Evolutionary conservation across 768 basidiomycete species (phyloP).

Genomic region (Plicaturopsis crispa): DNA sequence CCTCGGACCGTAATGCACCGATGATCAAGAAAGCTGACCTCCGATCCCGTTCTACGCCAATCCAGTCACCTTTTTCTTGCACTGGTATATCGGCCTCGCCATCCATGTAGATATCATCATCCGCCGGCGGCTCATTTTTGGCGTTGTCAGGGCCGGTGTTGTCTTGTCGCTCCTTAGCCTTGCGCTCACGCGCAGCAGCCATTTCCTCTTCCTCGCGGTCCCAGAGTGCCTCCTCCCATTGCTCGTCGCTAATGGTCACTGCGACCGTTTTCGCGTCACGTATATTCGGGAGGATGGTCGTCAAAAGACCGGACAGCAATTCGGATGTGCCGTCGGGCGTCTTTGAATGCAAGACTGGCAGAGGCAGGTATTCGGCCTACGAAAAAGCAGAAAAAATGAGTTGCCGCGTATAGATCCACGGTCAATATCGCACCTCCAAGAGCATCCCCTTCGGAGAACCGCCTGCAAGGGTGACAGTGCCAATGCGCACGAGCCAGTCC

Average conservation of each 20-base stretch:
- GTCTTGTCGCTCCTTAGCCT: conserved; percentile 12
- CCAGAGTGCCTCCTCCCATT: conserved; percentile 80
- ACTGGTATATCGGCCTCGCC: conserved; percentile 48
- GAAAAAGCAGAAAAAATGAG: conserved; percentile 1
- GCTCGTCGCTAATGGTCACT: conserved; percentile 67
- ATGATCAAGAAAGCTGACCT: conserved; percentile 76
- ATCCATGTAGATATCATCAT: conserved; percentile 53
- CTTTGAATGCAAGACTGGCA: conserved; percentile 60
- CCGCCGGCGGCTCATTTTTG: conserved; percentile 13
- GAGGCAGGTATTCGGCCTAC: conserved; percentile 78
- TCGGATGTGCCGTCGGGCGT: conserved; percentile 63
- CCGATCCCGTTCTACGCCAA: conserved; percentile 70
- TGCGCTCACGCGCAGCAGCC: conserved; percentile 15
- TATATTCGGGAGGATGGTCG: conserved; percentile 68
- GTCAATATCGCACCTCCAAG: conserved; percentile 47
- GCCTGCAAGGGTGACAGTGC: conserved; percentile 70
- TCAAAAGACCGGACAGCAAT: conserved; percentile 65
- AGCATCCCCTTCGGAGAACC: conserved; percentile 80
- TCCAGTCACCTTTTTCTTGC: conserved; percentile 60
- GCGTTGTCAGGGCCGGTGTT: conserved; percentile 12
- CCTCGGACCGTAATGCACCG: conserved; percentile 68
- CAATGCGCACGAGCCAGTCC: conserved; percentile 77
- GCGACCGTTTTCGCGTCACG: conserved; percentile 69
- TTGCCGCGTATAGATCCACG: conserved; percentile 4
- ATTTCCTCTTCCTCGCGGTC: conserved; percentile 58